Evolutionary conservation across 495 filamentous ascomycete genomes (phyloP), one percentile per base, ranked within the genome.

Genomic region (Cetradonia linearis): DNA sequence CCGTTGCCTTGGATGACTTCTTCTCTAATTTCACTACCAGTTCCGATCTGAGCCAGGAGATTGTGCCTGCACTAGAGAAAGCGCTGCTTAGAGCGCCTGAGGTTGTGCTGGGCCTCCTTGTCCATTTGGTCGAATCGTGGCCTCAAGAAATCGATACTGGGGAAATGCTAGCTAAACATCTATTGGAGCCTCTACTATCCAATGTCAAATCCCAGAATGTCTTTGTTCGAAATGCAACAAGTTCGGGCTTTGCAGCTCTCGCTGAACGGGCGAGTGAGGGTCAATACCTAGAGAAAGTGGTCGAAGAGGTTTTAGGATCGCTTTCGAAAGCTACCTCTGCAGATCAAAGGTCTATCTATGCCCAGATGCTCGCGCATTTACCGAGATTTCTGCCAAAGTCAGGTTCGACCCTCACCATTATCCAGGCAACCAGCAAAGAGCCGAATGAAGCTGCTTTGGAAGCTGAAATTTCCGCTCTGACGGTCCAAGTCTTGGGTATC

Each of bases 201-300:
- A 96, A 87, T 71, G 76, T 88, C 73, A 97, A 95, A 72, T 97
- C 93, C 10, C 87, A 86, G 59, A 96, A 94, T 66, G 72, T 79
- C 5, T 70, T 68, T 2, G 88, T 96, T 56, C 82, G 93, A 47
- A 82, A 81, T 56, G 89, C 88, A 11, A 87, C 87, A 25, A 67
- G 88, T 13, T 77, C 77, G 25, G 87, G 85, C 2, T 96, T 97
- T 70, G 74, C 77, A 58, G 78, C 83, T 3, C 70, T 89, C 20
- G 73, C 81, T 13, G 69, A 70, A 5, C 77, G 77, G 30, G 88
- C 80, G 61, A 72, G 79, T 14, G 78, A 86, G 59, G 75, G 78
- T 30, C 63, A 73, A 4, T 69, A 75, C 16, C 72, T 92, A 33
- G 73, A 78, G 16, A 84, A 86, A 63, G 81, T 89, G 44, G 78